phyloP scores from a whole-genome alignment of 495 filamentous ascomycete genomes.

The Bathelium albidoporum region DNA sequence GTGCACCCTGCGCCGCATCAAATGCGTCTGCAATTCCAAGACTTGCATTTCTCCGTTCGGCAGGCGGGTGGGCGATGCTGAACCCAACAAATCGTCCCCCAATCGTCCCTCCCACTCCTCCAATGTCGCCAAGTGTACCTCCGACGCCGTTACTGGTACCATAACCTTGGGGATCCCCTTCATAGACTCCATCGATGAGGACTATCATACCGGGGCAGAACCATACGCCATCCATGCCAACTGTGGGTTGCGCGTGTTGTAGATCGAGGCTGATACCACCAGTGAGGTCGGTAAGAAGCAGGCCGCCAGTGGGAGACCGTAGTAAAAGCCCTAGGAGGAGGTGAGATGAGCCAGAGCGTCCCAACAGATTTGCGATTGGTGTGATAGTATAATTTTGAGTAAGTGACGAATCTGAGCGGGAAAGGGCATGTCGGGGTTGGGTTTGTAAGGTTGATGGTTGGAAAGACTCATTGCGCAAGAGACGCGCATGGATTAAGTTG shows the following conservation, averaged over 20 bases:
- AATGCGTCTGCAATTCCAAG: slow-evolving; percentile 50
- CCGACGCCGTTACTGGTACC: slow-evolving; percentile 44
- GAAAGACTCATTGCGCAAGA: slow-evolving; percentile 87
- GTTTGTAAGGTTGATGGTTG: slow-evolving; percentile 58
- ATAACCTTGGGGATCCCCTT: slow-evolving; percentile 62
- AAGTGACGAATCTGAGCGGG: slow-evolving; percentile 25
- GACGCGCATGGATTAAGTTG: slow-evolving; percentile 78
- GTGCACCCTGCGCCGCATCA: slow-evolving; percentile 48
- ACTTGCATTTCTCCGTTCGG: slow-evolving; percentile 69
- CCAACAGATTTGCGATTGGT: slow-evolving; percentile 84
- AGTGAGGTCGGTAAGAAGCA: slow-evolving; percentile 75
- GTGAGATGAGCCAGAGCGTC: slow-evolving; percentile 74
- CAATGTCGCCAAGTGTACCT: slow-evolving; percentile 51
- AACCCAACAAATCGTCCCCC: slow-evolving; percentile 82
- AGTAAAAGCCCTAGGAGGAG: slow-evolving; percentile 78
- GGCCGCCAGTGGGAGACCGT: slow-evolving; percentile 67
- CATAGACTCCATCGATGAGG: slow-evolving; percentile 84
- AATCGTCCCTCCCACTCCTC: slow-evolving; percentile 77
- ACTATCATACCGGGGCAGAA: slow-evolving; percentile 93
- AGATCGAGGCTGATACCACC: slow-evolving; percentile 80
- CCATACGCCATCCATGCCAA: slow-evolving; percentile 70
- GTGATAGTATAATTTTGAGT: slow-evolving; percentile 77
- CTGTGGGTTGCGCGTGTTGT: slow-evolving; percentile 67
- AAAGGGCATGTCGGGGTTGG: slow-evolving; percentile 44
- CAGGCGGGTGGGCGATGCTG: slow-evolving; percentile 80